Percentiles rank a stretch among this genome's conserved stretches.
These are phyloP conservation scores for Debaryomyces singareniensis DNA, from an alignment of 1,139 yeast species.

Conservation along the genomic window DNA sequence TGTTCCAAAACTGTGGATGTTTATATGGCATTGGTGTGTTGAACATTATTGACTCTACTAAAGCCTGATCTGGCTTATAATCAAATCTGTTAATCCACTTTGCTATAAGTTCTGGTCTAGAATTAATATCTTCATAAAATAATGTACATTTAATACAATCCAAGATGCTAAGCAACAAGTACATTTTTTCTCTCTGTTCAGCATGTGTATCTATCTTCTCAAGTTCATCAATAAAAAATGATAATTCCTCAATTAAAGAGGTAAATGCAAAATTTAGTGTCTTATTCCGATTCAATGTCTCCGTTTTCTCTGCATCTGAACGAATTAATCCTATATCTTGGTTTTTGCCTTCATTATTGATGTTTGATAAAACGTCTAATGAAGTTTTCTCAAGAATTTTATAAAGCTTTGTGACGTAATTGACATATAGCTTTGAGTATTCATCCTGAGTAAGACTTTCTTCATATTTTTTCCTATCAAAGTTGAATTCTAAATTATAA, in stretches of 20 bases:
- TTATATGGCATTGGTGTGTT: constrained; percentile 40
- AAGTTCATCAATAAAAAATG: constrained; percentile 12
- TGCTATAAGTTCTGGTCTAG: constrained; percentile 40
- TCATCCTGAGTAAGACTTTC: constrained; percentile 16
- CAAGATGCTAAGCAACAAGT: constrained; percentile 44
- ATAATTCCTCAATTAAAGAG: constrained; percentile 18
- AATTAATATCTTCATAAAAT: constrained; percentile 37
- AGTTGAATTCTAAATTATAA: constrained; percentile 24
- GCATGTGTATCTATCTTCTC: constrained; percentile 13
- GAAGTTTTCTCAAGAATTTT: constrained; percentile 27
- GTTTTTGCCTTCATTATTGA: constrained; percentile 15
- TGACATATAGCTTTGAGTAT: constrained; percentile 16
- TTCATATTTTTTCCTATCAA: constrained; percentile 21
- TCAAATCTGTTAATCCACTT: constrained; percentile 68
- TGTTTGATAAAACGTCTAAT: constrained; percentile 12
- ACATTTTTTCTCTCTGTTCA: constrained; percentile 11
- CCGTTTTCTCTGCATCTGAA: constrained; percentile 10
- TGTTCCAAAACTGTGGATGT: constrained; percentile 60
- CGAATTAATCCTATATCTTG: constrained; percentile 32
- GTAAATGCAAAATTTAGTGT: constrained; percentile 24
- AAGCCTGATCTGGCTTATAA: constrained; percentile 47
- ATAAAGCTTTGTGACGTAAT: constrained; percentile 27
- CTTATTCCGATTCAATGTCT: constrained; percentile 7
- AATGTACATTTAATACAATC: constrained; percentile 52
- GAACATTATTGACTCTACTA: constrained; percentile 41